A percentile compares a stretch with the other conserved stretches of the same genome.
Evolutionary conservation across 257 asterid genomes (phyloP).

Genomic region (Vinca minor): DNA sequence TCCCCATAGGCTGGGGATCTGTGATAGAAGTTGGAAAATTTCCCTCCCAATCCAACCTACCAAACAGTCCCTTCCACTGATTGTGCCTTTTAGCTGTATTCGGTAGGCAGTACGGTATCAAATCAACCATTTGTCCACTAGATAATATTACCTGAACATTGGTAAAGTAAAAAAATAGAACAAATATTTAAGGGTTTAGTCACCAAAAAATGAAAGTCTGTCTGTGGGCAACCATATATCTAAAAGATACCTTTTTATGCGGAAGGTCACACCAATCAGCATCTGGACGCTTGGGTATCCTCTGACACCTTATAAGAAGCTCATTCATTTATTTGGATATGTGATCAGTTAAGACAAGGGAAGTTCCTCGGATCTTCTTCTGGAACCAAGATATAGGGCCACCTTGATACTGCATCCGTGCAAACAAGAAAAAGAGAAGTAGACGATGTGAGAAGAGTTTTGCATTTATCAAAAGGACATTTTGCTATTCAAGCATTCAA

Average conservation of each 20-base stretch:
- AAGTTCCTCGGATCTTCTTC: conserved; percentile 63
- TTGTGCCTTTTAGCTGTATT: conserved; percentile 97
- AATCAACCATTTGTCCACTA: conserved; percentile 73
- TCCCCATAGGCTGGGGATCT: conserved; percentile 66
- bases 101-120: no score
- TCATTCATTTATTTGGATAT: conserved; percentile 84
- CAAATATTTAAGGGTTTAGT: neutral
- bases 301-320: conserved; percentile 67
- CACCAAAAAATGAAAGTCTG: neutral
- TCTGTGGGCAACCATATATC: neutral
- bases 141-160: conserved; percentile 61
- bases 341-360: conserved; percentile 56
- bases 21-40: conserved; percentile 86
- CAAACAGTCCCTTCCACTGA: conserved; percentile 96
- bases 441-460: neutral
- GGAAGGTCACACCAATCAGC: conserved; percentile 96
- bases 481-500: neutral
- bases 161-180: conserved; percentile 3
- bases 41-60: conserved; percentile 96
- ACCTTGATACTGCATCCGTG: conserved; percentile 54
- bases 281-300: conserved; percentile 29
- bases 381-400: conserved; percentile 62
- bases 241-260: neutral
- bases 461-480: neutral
- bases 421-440: conserved; percentile 10